These are phyloP conservation scores for Amanita jacksonii DNA, from an alignment of 768 basidiomycete genomes.

Conservation along the genomic window DNA sequence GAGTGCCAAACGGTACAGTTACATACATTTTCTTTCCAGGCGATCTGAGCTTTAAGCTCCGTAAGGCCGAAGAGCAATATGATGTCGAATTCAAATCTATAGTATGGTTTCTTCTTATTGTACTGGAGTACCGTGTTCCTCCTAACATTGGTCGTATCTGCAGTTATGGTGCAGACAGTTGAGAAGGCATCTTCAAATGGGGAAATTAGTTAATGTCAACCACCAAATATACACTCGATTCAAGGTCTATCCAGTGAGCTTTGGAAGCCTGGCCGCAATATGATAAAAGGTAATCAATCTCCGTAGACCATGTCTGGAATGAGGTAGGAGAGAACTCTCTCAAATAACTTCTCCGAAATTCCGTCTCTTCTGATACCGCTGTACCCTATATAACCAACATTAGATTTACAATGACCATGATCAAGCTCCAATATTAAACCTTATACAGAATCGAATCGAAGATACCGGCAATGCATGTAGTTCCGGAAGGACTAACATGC, in stretches of 20 bases:
- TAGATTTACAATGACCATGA: background rate
- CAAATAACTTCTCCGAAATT: slow-evolving; percentile 13
- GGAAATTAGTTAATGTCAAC: background rate
- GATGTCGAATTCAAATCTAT: slow-evolving; percentile 24
- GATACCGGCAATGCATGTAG: background rate
- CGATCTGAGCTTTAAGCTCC: slow-evolving; percentile 35
- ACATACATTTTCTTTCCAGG: slow-evolving; percentile 32
- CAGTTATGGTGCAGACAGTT: slow-evolving; percentile 15
- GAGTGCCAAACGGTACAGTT: background rate
- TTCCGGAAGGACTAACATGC: slow-evolving; percentile 3
- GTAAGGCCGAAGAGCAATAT: slow-evolving; percentile 35
- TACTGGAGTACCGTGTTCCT: background rate
- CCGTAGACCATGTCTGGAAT: slow-evolving; percentile 9
- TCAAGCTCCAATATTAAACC: slow-evolving; percentile 2
- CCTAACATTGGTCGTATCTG: slow-evolving; percentile 13
- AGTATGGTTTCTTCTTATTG: slow-evolving; percentile 13
- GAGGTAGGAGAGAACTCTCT: slow-evolving; percentile 4
- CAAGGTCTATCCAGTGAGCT: slow-evolving; percentile 17
- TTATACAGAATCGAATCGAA: slow-evolving; percentile 12
- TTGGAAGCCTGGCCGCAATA: slow-evolving; percentile 13
- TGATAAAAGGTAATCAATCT: slow-evolving; percentile 9
- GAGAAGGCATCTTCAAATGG: slow-evolving; percentile 11
- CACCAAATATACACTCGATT: slow-evolving; percentile 10
- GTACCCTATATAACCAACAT: slow-evolving; percentile 10
- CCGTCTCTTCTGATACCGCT: slow-evolving; percentile 16